phyloP scores from a whole-genome alignment of 2,329 filamentous ascomycete species.

The Rugonectria rugulosa region DNA sequence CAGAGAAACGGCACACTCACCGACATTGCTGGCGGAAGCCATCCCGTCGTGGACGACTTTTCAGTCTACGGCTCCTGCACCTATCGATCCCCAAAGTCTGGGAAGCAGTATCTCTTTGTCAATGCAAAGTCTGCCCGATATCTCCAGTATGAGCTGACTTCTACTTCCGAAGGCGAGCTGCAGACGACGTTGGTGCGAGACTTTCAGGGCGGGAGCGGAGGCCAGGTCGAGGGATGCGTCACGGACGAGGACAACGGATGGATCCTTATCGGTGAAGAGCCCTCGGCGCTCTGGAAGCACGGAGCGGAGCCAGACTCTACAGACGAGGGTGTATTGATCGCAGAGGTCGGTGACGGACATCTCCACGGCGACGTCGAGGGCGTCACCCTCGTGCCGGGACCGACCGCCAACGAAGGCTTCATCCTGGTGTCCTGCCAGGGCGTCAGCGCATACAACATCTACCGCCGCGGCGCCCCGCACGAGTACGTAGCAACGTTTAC shows the following conservation, averaged over 20 bases:
- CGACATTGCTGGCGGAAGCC: slow-evolving; percentile 53
- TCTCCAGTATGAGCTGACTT: slow-evolving; percentile 59
- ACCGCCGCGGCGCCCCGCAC: slow-evolving; percentile 57
- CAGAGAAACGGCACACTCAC: slow-evolving; percentile 53
- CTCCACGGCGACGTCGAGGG: slow-evolving; percentile 64
- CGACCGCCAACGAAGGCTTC: slow-evolving; percentile 53
- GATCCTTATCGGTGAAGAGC: slow-evolving; percentile 61
- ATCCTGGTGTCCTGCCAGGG: slow-evolving; percentile 61
- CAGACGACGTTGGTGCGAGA: slow-evolving; percentile 57
- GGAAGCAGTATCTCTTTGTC: slow-evolving; percentile 62
- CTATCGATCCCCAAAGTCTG: slow-evolving; percentile 55
- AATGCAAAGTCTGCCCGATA: slow-evolving; percentile 63
- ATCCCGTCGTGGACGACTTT: slow-evolving; percentile 54
- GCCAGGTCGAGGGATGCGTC: slow-evolving; percentile 63
- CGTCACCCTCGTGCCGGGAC: slow-evolving; percentile 57
- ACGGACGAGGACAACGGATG: slow-evolving; percentile 59
- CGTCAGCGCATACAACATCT: slow-evolving; percentile 60
- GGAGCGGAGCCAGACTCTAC: slow-evolving; percentile 55
- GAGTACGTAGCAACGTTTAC: slow-evolving; percentile 59
- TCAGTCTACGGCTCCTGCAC: slow-evolving; percentile 61
- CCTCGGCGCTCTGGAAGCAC: slow-evolving; percentile 60
- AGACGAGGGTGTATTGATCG: slow-evolving; percentile 46
- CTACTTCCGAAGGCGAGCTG: slow-evolving; percentile 50
- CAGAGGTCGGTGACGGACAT: slow-evolving; percentile 54
- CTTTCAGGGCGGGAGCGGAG: slow-evolving; percentile 58